phyloP scores from a whole-genome alignment of 1,284 basidiomycete species.

The Tylopilus sp. region DNA sequence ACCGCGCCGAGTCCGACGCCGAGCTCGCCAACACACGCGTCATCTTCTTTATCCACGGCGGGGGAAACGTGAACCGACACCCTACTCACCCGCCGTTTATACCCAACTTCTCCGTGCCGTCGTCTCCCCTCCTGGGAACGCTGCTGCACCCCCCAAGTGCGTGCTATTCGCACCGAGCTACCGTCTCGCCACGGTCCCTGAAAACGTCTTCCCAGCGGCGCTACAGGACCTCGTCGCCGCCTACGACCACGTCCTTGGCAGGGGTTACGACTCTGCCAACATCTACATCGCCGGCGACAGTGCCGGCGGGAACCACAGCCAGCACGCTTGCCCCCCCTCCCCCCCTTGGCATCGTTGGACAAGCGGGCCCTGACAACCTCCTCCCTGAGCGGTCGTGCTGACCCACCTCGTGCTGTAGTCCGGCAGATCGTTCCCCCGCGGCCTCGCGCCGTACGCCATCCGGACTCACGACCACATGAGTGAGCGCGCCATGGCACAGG shows the following conservation, averaged over 20 bases:
- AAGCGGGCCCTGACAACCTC: too few relatives aligned
- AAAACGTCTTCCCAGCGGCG: constrained; percentile 27
- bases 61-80: constrained; percentile 21
- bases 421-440: constrained; percentile 2
- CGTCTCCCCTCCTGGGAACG: constrained; percentile 2
- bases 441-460: constrained; percentile 13
- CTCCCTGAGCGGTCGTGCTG: constrained; percentile 28
- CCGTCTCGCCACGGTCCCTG: constrained; percentile 22
- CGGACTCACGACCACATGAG: not conserved
- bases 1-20: not conserved
- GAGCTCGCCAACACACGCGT: constrained; percentile 8
- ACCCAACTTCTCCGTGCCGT: constrained; percentile 13
- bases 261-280: constrained; percentile 23
- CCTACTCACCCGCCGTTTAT: constrained; percentile 12
- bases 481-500: constrained; percentile 3
- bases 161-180: constrained; percentile 24
- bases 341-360: too few relatives aligned
- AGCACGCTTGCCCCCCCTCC: not conserved
- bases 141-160: not conserved
- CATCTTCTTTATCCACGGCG: constrained; percentile 29
- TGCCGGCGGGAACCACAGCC: constrained; percentile 26
- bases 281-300: constrained; percentile 25
- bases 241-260: constrained; percentile 25
- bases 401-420: constrained; percentile 22
- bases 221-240: constrained; percentile 26